These are phyloP conservation scores for Russula vinacea DNA, from an alignment of 768 basidiomycete species.

Conservation along the genomic window DNA sequence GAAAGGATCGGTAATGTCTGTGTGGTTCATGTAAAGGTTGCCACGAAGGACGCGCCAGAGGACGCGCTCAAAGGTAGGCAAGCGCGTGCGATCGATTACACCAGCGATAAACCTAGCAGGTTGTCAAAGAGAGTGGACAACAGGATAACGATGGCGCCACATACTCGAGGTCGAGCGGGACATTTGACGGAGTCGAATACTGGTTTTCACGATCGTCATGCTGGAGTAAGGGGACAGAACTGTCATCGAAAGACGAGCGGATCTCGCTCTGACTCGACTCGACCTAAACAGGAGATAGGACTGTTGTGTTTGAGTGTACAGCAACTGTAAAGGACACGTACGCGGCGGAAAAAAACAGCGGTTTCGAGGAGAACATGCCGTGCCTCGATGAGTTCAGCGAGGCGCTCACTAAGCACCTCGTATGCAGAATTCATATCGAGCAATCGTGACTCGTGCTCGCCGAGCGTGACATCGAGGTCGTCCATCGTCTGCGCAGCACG, in stretches of 20 bases:
- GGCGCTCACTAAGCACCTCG: constrained; percentile 79
- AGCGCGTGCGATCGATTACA: constrained; percentile 87
- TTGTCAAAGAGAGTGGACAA: constrained; percentile 7
- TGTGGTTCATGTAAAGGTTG: constrained; percentile 98
- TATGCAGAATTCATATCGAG: constrained; percentile 92
- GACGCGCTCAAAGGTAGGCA: constrained; percentile 94
- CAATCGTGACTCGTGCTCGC: constrained; percentile 82
- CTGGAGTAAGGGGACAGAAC: constrained; percentile 83
- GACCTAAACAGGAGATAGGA: constrained; percentile 48
- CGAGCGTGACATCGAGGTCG: constrained; percentile 83
- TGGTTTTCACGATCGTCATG: constrained; percentile 82
- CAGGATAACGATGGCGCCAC: constrained; percentile 32
- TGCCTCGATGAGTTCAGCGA: constrained; percentile 86
- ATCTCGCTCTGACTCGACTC: constrained; percentile 76
- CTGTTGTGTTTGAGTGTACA: neutral
- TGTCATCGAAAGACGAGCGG: constrained; percentile 87
- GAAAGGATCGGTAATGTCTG: constrained; percentile 91
- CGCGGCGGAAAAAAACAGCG: constrained; percentile 92
- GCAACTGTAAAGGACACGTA: constrained; percentile 34
- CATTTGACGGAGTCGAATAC: constrained; percentile 42
- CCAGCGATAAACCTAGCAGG: constrained; percentile 84
- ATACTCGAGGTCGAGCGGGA: constrained; percentile 87
- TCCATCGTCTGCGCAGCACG: constrained; percentile 91
- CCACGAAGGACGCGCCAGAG: constrained; percentile 97
- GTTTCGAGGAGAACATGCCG: constrained; percentile 93